Base-by-base conservation (phyloP, 1,284 basidiomycete species). In the Ustilago trichophora region DNA sequence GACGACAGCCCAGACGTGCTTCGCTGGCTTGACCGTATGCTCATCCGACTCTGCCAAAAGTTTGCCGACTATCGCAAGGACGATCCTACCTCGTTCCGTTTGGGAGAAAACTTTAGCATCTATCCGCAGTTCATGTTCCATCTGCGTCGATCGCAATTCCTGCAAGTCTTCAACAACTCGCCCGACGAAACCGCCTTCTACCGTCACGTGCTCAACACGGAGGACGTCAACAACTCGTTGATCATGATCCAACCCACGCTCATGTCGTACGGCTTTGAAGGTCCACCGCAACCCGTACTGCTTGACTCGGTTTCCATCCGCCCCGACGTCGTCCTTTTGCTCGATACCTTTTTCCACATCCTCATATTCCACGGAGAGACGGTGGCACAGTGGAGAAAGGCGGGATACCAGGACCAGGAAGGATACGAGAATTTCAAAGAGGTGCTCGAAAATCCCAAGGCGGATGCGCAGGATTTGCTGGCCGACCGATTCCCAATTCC, bases 101-200 rank as follows among this genome's bases (percentile, higher is more conserved):
- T 98, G 70, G 86, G 88, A 60, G 93, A 97, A 78, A 95, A 95
- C 83, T 98, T 99, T 83, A 93, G 91, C 82, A 98, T 99, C 78
- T 99, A 99, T 83, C 96, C 96, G 27, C 96, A 99, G 83, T 99
- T 99, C 85, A 99, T 98, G 96, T 98, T 98, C 90, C 96, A 99
- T 83, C 84, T 99, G 62, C 87, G 96, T 56, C 85, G 96, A 81
- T 93, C 91, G 85, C 95, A 98, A 84, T 98, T 99, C 86, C 85
- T 99, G 82, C 96, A 99, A 84, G 95, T 98, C 52, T 98, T 98
- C 84, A 98, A 98, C 85, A 99, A 98, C 85, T 96, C 92, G 85
- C 95, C 95, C 6, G 95, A 99, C 82, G 95, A 99, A 85, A 98
- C 94, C 22, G 96, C 95, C 15, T 98, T 96, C 86, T 98, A 98